These are phyloP conservation scores for Drechslera avenae DNA, from an alignment of 2,329 filamentous ascomycete genomes.

Conservation along the genomic window DNA sequence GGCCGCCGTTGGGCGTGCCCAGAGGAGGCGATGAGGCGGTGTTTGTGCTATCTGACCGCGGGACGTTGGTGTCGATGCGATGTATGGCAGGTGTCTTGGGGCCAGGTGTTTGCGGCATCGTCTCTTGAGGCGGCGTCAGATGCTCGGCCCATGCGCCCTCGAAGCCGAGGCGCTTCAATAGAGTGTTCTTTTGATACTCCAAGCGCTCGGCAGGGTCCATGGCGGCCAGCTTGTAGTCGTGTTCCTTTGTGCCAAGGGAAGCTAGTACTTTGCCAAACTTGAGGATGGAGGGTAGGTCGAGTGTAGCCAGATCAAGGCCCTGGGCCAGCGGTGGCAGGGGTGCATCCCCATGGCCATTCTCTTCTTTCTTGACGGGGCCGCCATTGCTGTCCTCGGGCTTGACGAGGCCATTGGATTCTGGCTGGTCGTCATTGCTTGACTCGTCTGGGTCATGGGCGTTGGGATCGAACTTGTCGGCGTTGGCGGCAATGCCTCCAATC, in stretches of 20 bases:
- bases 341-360: constrained; percentile 60
- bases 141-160: constrained; percentile 85
- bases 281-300: constrained; percentile 80
- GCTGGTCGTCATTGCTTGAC: constrained; percentile 60
- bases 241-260: constrained; percentile 77
- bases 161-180: constrained; percentile 80
- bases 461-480: constrained; percentile 86
- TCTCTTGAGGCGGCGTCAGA: constrained; percentile 72
- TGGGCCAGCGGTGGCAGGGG: constrained; percentile 57
- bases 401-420: constrained; percentile 51
- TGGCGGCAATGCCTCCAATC: constrained; percentile 89
- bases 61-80: constrained; percentile 58
- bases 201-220: constrained; percentile 82
- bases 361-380: constrained; percentile 52
- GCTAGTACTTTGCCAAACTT: constrained; percentile 83
- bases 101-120: constrained; percentile 50
- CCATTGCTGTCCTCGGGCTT: constrained; percentile 63
- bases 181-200: constrained; percentile 85
- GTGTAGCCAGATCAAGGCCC: constrained; percentile 70
- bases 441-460: constrained; percentile 70
- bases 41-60: constrained; percentile 53
- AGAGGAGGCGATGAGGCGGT: constrained; percentile 53
- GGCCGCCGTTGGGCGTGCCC: constrained; percentile 48
- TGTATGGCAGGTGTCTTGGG: constrained; percentile 47
- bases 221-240: constrained; percentile 82